These are phyloP conservation scores for Lachnellula arida DNA, from an alignment of 2,329 filamentous ascomycete genomes.

Conservation along the genomic window DNA sequence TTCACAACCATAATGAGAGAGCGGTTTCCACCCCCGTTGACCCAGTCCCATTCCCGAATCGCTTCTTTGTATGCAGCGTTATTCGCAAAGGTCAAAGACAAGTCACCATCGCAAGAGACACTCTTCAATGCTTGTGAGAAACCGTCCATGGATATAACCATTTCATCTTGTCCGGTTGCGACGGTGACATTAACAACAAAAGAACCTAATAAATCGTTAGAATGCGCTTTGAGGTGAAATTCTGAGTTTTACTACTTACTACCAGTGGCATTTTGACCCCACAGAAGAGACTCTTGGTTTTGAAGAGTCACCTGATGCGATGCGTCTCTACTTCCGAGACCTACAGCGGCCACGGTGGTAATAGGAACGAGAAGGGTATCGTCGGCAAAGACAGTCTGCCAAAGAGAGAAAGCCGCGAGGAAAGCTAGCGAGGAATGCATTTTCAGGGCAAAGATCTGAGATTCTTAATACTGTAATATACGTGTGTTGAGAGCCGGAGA, in stretches of 20 bases:
- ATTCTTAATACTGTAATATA: no score
- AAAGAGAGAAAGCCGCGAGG: not conserved
- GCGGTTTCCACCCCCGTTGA: conserved; percentile 1
- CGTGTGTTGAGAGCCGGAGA: no score
- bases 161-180: conserved; percentile 4
- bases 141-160: conserved; percentile 10
- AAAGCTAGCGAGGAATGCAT: not conserved
- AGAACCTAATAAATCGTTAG: not conserved
- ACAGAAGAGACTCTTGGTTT: not conserved
- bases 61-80: conserved; percentile 1
- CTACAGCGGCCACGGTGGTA: not conserved
- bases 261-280: not conserved
- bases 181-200: conserved; percentile 9
- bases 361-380: not conserved
- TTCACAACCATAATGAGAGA: conserved; percentile 12
- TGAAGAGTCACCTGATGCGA: not conserved
- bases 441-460: not conserved
- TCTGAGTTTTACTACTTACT: not conserved
- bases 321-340: not conserved
- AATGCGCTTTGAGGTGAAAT: not conserved
- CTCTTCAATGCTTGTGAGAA: conserved; percentile 1
- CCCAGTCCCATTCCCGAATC: conserved; percentile 6
- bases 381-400: not conserved
- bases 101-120: conserved; percentile 1
- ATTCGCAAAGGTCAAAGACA: conserved; percentile 5